A percentile compares a stretch with the other conserved stretches of the same genome.
phyloP scores from a whole-genome alignment of 129 eudicot species.

The Rutidosis leptorrhynchoides region DNA sequence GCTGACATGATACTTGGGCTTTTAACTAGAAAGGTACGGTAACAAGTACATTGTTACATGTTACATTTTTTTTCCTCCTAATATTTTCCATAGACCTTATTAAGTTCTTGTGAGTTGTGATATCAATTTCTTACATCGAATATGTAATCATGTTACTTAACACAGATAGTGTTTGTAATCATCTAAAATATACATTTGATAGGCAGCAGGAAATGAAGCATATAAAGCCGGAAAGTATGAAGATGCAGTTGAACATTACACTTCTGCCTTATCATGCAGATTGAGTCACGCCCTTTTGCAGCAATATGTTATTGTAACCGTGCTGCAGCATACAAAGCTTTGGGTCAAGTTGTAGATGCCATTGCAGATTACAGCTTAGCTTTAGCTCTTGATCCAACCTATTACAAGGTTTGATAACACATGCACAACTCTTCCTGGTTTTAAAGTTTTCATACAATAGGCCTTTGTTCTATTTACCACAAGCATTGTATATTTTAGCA shows the following conservation, averaged over 20 bases:
- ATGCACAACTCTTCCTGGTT: no score
- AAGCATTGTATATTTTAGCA: no score
- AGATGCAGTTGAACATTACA: constrained; percentile 83
- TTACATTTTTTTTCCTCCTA: neutral
- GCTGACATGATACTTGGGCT: constrained; percentile 61
- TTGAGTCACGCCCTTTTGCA: constrained; percentile 88
- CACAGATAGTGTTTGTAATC: neutral
- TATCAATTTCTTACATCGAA: neutral
- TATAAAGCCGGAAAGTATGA: constrained; percentile 67
- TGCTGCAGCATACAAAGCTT: constrained; percentile 82
- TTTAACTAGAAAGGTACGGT: constrained; percentile 64
- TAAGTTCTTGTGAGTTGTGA: neutral
- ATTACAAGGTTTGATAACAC: no score
- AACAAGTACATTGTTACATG: neutral
- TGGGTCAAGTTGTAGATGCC: constrained; percentile 79
- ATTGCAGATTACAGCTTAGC: constrained; percentile 94
- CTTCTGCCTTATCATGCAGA: constrained; percentile 68
- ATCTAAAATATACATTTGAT: constrained; percentile 9
- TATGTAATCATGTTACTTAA: neutral
- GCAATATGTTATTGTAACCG: constrained; percentile 92
- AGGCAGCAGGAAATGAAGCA: constrained; percentile 95
- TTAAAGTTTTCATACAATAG: no score
- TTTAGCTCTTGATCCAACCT: constrained; percentile 75
- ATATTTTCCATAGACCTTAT: neutral
- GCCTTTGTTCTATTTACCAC: no score